A percentile compares a stretch with the other conserved stretches of the same genome.
Conservation (phyloP, 179 eudicot genomes). For the Actinidia polygama region DNA sequence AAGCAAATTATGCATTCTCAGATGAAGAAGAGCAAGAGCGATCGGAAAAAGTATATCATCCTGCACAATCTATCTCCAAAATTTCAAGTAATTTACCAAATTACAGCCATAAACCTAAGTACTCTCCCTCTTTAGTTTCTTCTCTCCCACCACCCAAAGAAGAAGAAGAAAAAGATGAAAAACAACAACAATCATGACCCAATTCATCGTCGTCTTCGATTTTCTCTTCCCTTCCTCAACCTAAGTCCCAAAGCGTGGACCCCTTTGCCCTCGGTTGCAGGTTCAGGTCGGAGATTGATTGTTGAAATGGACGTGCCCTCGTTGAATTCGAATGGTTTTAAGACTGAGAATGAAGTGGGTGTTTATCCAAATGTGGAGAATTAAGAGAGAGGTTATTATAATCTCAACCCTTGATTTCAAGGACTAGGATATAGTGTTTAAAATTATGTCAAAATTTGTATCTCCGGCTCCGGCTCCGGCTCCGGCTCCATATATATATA, state of each 20-base stretch:
- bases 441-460: no score
- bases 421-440: no score
- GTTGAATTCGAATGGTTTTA: conserved; percentile 18
- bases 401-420: no score
- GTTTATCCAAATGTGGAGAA: conserved; percentile 18
- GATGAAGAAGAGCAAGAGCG: conserved; percentile 47
- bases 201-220: conserved; percentile 23
- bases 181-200: background rate
- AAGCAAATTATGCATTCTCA: conserved; percentile 69
- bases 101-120: no score
- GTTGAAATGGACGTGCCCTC: conserved; percentile 40
- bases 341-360: conserved; percentile 29
- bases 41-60: background rate
- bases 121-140: conserved; percentile 32
- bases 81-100: no score
- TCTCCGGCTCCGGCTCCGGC: no score
- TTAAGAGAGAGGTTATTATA: no score
- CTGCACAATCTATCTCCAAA: no score
- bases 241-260: conserved; percentile 26
- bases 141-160: conserved; percentile 52
- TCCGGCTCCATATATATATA: no score
- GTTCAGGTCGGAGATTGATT: conserved; percentile 41
- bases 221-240: conserved; percentile 32
- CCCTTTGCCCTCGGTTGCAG: conserved; percentile 37
- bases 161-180: no score